Base-by-base conservation (phyloP, 2,329 filamentous ascomycete species). In the Talaromyces verruculosus region DNA sequence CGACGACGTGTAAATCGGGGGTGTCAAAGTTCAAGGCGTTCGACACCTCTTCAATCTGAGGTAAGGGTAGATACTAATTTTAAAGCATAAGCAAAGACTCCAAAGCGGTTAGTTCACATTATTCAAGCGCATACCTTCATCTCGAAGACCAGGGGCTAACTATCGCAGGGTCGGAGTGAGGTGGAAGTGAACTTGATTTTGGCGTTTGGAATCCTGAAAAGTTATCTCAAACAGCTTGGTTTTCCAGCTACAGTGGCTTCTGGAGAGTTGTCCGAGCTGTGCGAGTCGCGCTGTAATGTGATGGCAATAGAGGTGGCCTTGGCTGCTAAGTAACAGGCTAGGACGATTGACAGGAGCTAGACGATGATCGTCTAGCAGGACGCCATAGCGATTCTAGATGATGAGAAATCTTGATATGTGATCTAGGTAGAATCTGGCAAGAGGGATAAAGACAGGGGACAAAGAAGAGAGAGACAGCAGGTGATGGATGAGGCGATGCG, bases 21-120 rank as follows among this genome's bases (percentile, higher is more conserved):
- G 94, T 97, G 74, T 95, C 92, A 83, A 98, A 98, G 77, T 97
- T 98, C 76, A 99, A 88, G 69, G 94, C 91, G 81, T 90, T 90
- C 68, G 93, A 94, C 71, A 98, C 91, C 78, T 91, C 88, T 79
- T 98, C 93, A 76, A 98, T 93, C 71, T 96, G 91, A 79, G 89
- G 89, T 69, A 97, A 87, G 68, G 94, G 93, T 73, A 99, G 85
- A 80, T 96, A 99, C 94, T 99, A 75, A 25, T 67, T 71, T 70
- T 65, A 63, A 17, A 13, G 59, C 59, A 65, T 73, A 47, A 73
- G 68, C 39, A 63, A 61, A 37, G 45, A 28, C 47, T 17, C 13
- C 2, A 45, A 13, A 19, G 7, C 4, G 33, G 3, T 45, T 17
- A 25, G 19, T 43, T 45, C 28, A n/a, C 25, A n/a, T 41, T 59